These are phyloP conservation scores for Vitis riparia DNA, from an alignment of 164 flowering plant genomes.

Conservation along the genomic window DNA sequence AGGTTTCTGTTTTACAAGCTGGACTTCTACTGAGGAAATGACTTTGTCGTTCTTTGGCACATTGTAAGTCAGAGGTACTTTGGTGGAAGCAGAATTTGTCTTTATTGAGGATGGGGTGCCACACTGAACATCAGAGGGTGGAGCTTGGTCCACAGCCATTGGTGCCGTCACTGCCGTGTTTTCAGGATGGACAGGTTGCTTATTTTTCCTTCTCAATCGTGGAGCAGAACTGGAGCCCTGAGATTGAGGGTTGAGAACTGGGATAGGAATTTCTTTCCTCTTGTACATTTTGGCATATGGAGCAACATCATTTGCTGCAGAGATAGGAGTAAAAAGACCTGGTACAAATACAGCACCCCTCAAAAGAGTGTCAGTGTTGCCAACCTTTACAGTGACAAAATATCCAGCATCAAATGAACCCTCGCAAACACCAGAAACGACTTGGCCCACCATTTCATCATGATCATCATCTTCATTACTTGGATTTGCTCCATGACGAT, in stretches of 20 bases:
- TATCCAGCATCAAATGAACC: conserved; percentile 56
- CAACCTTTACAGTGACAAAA: conserved; percentile 40
- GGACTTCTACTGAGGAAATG: no score
- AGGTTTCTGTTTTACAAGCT: no score
- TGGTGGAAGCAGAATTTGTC: conserved; percentile 5
- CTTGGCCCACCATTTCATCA: conserved; percentile 41
- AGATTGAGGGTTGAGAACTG: conserved; percentile 17
- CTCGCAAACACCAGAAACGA: conserved; percentile 49
- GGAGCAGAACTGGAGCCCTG: conserved; percentile 2
- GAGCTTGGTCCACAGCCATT: background rate
- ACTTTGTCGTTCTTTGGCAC: no score
- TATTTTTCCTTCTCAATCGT: background rate
- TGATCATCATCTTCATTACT: conserved; percentile 2
- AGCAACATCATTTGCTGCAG: conserved; percentile 51
- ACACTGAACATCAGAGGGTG: background rate
- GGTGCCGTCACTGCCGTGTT: conserved; percentile 2
- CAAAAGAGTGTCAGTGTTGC: conserved; percentile 22
- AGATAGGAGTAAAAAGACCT: conserved; percentile 30
- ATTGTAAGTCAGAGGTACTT: background rate
- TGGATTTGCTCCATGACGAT: conserved; percentile 5
- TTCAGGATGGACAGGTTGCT: conserved; percentile 15
- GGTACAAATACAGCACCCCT: conserved; percentile 53
- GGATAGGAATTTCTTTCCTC: conserved; percentile 35
- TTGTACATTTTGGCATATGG: conserved; percentile 39
- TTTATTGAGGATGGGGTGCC: background rate